These are phyloP conservation scores for Pachyrhizus erosus DNA, from an alignment of 306 rosid genomes.

Conservation along the genomic window DNA sequence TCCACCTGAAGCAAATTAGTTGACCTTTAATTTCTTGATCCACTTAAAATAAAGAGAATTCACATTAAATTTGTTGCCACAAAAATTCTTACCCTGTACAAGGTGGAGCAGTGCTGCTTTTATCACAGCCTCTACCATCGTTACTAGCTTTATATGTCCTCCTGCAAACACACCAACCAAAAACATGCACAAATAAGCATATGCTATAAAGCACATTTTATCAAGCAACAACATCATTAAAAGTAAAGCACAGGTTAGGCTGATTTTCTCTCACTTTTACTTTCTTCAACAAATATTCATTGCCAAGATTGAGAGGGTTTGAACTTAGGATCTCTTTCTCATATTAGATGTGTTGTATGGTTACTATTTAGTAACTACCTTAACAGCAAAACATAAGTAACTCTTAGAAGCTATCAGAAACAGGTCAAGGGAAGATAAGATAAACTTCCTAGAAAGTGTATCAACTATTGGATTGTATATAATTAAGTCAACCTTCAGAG, in stretches of 20 bases:
- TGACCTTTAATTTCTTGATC: slow-evolving; percentile 38
- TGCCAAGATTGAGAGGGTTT: background rate
- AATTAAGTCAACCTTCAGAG: background rate
- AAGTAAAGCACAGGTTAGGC: background rate
- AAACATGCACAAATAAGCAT: slow-evolving; percentile 30
- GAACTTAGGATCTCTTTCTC: background rate
- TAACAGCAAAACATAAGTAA: background rate
- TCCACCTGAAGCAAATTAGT: slow-evolving; percentile 74
- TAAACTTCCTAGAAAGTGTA: background rate
- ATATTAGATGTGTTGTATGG: background rate
- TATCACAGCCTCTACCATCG: slow-evolving; percentile 69
- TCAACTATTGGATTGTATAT: background rate
- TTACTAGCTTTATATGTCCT: slow-evolving; percentile 66
- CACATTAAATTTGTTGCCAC: background rate
- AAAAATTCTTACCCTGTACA: slow-evolving; percentile 79
- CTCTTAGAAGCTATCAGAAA: background rate
- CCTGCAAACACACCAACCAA: slow-evolving; percentile 57
- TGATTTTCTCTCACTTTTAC: background rate
- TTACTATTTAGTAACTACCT: slow-evolving; percentile 13
- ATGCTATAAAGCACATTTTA: background rate
- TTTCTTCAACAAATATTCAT: background rate
- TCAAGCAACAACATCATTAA: background rate
- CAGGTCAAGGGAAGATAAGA: background rate
- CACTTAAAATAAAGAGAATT: slow-evolving; percentile 5
- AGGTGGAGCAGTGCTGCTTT: slow-evolving; percentile 79